Conservation (phyloP, 1,139 yeast species). For the Wickerhamomyces sp. region DNA sequence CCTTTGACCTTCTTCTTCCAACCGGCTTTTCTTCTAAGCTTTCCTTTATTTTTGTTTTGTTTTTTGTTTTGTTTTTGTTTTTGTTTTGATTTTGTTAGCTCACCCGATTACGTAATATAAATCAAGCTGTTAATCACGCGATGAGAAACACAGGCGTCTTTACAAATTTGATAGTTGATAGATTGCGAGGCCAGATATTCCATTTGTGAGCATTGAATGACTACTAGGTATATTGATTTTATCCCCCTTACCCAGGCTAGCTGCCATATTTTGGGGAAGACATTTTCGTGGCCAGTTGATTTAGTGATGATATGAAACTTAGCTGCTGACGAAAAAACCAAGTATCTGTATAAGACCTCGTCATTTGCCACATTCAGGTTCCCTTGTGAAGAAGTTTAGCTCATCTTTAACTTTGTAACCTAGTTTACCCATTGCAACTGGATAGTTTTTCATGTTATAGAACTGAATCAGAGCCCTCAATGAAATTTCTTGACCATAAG, state of each 20-base stretch:
- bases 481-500: slow-evolving; percentile 84
- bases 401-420: slow-evolving; percentile 44
- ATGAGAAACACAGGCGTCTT: too few relatives aligned
- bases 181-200: too few relatives aligned
- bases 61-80: slow-evolving; percentile 1
- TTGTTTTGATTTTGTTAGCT: neutral
- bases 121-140: neutral
- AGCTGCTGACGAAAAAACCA: too few relatives aligned
- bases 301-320: too few relatives aligned
- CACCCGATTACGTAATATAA: neutral
- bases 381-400: slow-evolving; percentile 37
- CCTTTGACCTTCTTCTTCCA: too few relatives aligned
- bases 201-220: too few relatives aligned
- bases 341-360: neutral
- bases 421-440: slow-evolving; percentile 43
- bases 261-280: too few relatives aligned
- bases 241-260: too few relatives aligned
- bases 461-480: slow-evolving; percentile 74
- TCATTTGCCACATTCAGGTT: slow-evolving; percentile 26
- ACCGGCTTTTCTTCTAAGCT: neutral
- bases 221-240: too few relatives aligned
- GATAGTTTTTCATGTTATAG: slow-evolving; percentile 62
- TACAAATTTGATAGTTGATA: too few relatives aligned
- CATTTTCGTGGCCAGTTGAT: too few relatives aligned
- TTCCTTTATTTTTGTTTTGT: neutral